A percentile compares a stretch with the other conserved stretches of the same genome.
phyloP scores from a whole-genome alignment of 768 basidiomycete species.

The Amanita rimosa region DNA sequence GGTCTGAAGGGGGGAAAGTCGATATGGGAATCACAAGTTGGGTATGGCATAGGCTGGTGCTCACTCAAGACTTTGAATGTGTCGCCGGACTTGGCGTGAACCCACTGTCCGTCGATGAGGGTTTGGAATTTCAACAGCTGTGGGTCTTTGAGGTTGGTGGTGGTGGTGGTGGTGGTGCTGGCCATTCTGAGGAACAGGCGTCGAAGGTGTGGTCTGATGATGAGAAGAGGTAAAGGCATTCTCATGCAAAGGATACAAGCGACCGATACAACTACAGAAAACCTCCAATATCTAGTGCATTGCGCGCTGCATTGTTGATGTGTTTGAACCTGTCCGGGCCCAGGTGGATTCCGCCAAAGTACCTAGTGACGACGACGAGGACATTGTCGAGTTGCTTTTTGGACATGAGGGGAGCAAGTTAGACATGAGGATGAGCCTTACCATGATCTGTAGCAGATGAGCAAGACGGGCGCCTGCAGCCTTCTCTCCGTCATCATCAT shows the following conservation, averaged over 20 bases:
- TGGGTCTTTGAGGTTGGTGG: conserved; percentile 62
- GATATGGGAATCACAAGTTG: not conserved
- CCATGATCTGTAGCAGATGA: conserved; percentile 83
- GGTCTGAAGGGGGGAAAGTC: conserved; percentile 46
- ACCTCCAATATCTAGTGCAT: conserved; percentile 80
- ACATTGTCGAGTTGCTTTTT: conserved; percentile 73
- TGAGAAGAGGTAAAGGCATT: not conserved
- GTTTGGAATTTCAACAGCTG: conserved; percentile 66
- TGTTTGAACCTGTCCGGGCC: conserved; percentile 87
- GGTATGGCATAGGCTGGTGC: conserved; percentile 16
- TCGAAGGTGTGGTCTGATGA: not conserved
- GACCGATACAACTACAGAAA: conserved; percentile 33
- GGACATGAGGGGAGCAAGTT: not conserved
- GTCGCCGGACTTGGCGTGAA: conserved; percentile 64
- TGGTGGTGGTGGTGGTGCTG: conserved; percentile 41
- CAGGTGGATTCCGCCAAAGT: conserved; percentile 86
- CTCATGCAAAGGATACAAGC: too few relatives aligned
- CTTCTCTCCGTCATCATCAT: conserved; percentile 91
- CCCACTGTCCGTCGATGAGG: conserved; percentile 79
- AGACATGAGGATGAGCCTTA: conserved; percentile 20
- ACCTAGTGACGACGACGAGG: conserved; percentile 85
- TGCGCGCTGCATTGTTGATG: conserved; percentile 92
- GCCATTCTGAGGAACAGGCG: conserved; percentile 38
- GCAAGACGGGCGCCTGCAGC: conserved; percentile 87
- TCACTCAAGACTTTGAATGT: conserved; percentile 69